Conservation (phyloP, 495 filamentous ascomycete genomes). For the Penicillium simplicissimum region DNA sequence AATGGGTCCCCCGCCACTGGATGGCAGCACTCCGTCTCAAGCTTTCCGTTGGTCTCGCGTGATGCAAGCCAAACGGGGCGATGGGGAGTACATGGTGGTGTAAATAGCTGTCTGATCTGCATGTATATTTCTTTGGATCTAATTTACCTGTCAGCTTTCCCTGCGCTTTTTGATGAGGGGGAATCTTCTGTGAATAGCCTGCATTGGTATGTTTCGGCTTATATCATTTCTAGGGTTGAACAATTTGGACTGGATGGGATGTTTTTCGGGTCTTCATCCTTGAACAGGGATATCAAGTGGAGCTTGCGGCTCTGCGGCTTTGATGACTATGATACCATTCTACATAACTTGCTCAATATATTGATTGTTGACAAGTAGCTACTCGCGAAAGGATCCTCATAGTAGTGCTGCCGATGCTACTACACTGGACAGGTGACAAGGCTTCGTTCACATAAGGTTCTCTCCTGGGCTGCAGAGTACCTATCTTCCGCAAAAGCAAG, state of each 20-base stretch:
- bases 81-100: constrained; percentile 87
- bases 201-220: neutral
- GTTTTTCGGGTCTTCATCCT: constrained; percentile 16
- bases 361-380: too few relatives aligned
- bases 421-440: too few relatives aligned
- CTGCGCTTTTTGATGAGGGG: neutral
- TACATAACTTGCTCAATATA: neutral
- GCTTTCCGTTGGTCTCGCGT: constrained; percentile 76
- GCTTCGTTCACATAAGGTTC: too few relatives aligned
- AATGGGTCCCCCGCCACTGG: constrained; percentile 18
- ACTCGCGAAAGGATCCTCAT: too few relatives aligned
- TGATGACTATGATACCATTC: constrained; percentile 27
- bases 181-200: neutral
- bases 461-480: too few relatives aligned
- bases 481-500: too few relatives aligned
- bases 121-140: constrained; percentile 1
- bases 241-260: neutral
- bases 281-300: neutral
- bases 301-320: constrained; percentile 14
- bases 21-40: constrained; percentile 31
- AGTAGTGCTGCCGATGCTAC: too few relatives aligned
- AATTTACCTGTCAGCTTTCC: neutral
- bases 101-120: constrained; percentile 30
- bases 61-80: constrained; percentile 65
- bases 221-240: neutral